Evolutionary conservation across 2,329 filamentous ascomycete genomes (phyloP).

Genomic region (Xenosphaeropsis pyriputrescens): DNA sequence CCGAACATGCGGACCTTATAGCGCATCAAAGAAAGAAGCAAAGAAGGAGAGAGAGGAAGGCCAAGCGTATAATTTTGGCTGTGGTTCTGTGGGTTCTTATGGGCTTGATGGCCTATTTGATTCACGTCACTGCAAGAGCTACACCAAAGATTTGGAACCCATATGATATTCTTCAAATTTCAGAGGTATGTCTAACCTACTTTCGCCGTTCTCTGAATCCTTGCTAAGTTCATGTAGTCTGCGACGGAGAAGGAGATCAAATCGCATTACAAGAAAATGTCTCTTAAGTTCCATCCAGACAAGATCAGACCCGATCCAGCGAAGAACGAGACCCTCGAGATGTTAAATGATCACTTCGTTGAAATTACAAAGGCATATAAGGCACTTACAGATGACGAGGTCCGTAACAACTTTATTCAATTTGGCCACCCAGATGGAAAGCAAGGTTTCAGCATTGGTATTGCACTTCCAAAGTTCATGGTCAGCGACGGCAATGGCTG

Average conservation of each 20-base stretch:
- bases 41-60: conserved; percentile 75
- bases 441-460: conserved; percentile 95
- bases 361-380: conserved; percentile 98
- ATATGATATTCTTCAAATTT: conserved; percentile 82
- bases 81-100: conserved; percentile 70
- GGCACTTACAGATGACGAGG: conserved; percentile 89
- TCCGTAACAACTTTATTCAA: conserved; percentile 92
- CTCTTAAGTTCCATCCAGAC: conserved; percentile 81
- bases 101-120: conserved; percentile 84
- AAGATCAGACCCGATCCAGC: conserved; percentile 71
- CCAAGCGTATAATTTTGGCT: conserved; percentile 71
- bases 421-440: conserved; percentile 96
- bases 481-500: conserved; percentile 89
- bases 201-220: conserved; percentile 2
- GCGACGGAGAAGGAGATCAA: conserved; percentile 85
- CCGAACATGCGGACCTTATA: conserved; percentile 72
- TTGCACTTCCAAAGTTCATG: conserved; percentile 86
- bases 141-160: conserved; percentile 83
- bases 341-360: conserved; percentile 77
- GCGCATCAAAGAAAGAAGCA: conserved; percentile 71
- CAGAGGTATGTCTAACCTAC: conserved; percentile 41
- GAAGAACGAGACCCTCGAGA: conserved; percentile 81
- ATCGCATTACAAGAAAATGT: conserved; percentile 75
- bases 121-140: conserved; percentile 59
- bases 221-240: conserved; percentile 34